Evolutionary conservation across 169 alveolate genomes (phyloP).

Genomic region (Perkinsus chesapeaki): DNA sequence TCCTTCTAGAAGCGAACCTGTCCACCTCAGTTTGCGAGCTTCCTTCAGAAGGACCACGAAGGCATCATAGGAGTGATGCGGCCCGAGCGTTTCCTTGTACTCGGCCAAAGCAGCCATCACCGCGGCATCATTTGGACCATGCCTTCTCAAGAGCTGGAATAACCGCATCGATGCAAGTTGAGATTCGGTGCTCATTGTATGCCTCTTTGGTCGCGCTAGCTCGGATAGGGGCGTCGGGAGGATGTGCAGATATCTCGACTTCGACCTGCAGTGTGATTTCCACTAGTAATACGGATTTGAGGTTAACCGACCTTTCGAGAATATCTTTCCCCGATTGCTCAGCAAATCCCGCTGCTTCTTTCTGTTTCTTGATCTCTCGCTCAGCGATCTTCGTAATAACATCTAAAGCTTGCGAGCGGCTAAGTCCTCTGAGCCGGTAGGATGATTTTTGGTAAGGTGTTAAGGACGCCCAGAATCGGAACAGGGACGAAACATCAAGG

Average conservation of each 20-base stretch:
- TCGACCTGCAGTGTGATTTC: neutral
- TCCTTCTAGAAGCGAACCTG: no score
- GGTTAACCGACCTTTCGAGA: neutral
- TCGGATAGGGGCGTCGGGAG: neutral
- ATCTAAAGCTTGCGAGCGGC: neutral
- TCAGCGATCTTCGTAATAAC: neutral
- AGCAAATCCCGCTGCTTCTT: neutral
- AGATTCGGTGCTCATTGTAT: neutral
- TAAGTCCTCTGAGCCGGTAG: neutral
- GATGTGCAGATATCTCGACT: neutral
- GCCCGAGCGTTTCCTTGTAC: neutral
- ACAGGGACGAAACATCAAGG: neutral
- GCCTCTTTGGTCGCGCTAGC: neutral
- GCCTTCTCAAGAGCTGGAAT: neutral
- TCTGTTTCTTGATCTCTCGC: neutral
- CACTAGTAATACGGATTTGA: no score
- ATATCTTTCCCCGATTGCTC: neutral
- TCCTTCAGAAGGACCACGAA: neutral
- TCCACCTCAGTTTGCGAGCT: neutral
- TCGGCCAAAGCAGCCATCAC: neutral
- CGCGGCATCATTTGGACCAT: neutral
- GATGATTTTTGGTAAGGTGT: neutral
- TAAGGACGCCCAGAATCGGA: neutral
- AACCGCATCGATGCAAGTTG: neutral
- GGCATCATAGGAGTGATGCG: neutral